Evolutionary conservation across 2,329 filamentous ascomycete species (phyloP), one percentile per base, ranked within the genome.

Genomic region (Zasmidium angulare): DNA sequence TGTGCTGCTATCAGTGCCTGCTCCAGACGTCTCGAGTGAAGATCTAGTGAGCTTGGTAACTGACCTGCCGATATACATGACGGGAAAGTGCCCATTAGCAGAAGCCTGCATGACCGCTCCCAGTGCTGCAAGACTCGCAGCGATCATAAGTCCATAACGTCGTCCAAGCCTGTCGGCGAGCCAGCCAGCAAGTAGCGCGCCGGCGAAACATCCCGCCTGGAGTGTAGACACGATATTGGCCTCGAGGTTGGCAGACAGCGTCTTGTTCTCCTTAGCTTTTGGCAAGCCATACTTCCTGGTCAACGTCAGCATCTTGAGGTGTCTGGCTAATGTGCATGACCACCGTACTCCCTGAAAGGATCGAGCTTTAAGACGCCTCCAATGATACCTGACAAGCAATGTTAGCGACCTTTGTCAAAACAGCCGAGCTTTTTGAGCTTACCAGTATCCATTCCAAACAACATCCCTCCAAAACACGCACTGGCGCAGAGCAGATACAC

Each of bases 71-170:
- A 64, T 61, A 36, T 64, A 66, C 53, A 66, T 51, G 9, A 66
- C 63, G 1, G 59, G 53, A 29, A 66, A 66, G 26, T 66, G 56
- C 12, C 63, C 63, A 12, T 53, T 58, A 11, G 89, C 84, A 6
- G 83, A 85, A 43, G 89, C 86, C 74, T 93, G 89, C 59, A 91
- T 84, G 62, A 90, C 83, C 50, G 88, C 88, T 56, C 89, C 89
- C 60, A 91, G 74, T 60, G 82, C 86, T 56, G 91, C 80, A 46
- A 78, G 80, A 0, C 53, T 22, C 40, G 87, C 81, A 43, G 87
- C 82, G 51, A 83, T 75, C 63, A 92, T 86, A 59, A 93, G 82
- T 36, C 88, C 89, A 59, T 83, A 78, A 53, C 90, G 86, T 67
- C 89, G 87, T 59, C 90, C 90, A 51, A 89, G 75, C 31, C 79